Conservation (phyloP, 148 eudicot genomes). For the Suaeda aralocaspica region DNA sequence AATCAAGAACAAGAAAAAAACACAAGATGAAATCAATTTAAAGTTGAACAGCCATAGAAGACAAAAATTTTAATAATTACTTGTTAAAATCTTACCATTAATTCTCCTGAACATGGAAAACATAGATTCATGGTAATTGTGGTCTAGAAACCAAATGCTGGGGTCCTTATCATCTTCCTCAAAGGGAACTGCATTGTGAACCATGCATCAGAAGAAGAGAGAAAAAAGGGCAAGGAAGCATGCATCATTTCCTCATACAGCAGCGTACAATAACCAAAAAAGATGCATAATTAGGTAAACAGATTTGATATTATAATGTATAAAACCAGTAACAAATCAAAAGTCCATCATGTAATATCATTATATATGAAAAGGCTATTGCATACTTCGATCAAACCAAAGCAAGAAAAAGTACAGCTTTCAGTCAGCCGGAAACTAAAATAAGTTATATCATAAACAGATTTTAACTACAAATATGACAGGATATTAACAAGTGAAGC, state of each 20-base stretch:
- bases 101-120: slow-evolving; percentile 92
- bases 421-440: not conserved
- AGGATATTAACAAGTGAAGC: not conserved
- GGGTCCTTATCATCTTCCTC: slow-evolving; percentile 96
- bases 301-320: no score
- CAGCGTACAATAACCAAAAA: no score
- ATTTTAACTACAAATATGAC: not conserved
- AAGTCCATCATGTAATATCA: no score
- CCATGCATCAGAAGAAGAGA: slow-evolving; percentile 3
- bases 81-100: slow-evolving; percentile 47
- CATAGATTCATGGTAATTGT: slow-evolving; percentile 95
- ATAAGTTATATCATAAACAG: no score
- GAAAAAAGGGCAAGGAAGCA: not conserved
- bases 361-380: no score
- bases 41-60: not conserved
- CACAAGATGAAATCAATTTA: not conserved
- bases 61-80: not conserved
- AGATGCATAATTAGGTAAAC: no score
- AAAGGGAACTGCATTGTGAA: slow-evolving; percentile 68
- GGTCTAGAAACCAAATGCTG: slow-evolving; percentile 99
- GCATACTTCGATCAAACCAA: not conserved
- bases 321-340: no score
- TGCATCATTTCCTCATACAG: not conserved
- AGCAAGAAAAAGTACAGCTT: not conserved
- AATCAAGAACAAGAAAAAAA: not conserved